Evolutionary conservation across 345 rosid species (phyloP).

Genomic region (Pistacia atlantica): DNA sequence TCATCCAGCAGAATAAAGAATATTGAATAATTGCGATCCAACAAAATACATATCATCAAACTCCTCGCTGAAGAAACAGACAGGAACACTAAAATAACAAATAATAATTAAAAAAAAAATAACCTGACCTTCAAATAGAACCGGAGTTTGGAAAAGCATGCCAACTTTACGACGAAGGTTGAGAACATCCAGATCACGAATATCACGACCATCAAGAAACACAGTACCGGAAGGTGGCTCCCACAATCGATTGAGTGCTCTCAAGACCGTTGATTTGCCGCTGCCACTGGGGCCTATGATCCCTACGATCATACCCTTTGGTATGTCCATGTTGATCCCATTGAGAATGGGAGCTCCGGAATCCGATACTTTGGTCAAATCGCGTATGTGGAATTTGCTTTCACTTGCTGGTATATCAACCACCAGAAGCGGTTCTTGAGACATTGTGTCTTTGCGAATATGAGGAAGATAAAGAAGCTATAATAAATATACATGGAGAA

Average conservation of each 20-base stretch:
- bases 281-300: slow-evolving; percentile 97
- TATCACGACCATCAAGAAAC: slow-evolving; percentile 70
- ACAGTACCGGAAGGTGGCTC: slow-evolving; percentile 73
- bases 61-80: too few relatives aligned
- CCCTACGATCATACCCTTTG: slow-evolving; percentile 66
- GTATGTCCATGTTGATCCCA: slow-evolving; percentile 57
- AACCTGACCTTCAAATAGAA: slow-evolving; percentile 66
- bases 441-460: neutral
- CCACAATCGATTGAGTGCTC: slow-evolving; percentile 88
- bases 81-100: too few relatives aligned
- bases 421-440: slow-evolving; percentile 44
- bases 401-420: slow-evolving; percentile 25
- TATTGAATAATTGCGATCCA: too few relatives aligned
- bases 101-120: too few relatives aligned
- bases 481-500: neutral
- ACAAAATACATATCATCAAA: too few relatives aligned
- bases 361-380: slow-evolving; percentile 50
- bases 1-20: too few relatives aligned
- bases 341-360: slow-evolving; percentile 53
- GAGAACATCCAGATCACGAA: slow-evolving; percentile 63
- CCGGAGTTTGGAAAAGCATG: slow-evolving; percentile 96
- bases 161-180: slow-evolving; percentile 84
- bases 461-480: too few relatives aligned
- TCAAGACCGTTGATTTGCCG: slow-evolving; percentile 80
- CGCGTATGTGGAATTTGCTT: slow-evolving; percentile 50